Conservation (phyloP, 2,329 filamentous ascomycete genomes). For the Pseudogymnoascus sp. region DNA sequence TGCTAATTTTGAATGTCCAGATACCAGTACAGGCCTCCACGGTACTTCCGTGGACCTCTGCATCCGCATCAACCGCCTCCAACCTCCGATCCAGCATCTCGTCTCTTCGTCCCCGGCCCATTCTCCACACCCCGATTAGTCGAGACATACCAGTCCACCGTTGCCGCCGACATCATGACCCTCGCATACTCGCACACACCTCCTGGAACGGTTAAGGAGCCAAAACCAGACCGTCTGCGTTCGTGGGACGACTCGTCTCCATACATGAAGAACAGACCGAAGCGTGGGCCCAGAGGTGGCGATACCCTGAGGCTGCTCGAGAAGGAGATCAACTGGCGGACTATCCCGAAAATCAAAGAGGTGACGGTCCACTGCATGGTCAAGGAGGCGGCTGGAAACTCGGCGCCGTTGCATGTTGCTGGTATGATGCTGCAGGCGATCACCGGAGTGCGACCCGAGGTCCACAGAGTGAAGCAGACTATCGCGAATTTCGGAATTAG, state of each 20-base stretch:
- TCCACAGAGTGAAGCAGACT: conserved; percentile 61
- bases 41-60: conserved; percentile 87
- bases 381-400: conserved; percentile 58
- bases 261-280: conserved; percentile 85
- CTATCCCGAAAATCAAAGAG: conserved; percentile 72
- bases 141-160: conserved; percentile 81
- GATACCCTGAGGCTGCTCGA: conserved; percentile 65
- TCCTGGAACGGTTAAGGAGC: conserved; percentile 58
- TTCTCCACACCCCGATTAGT: conserved; percentile 81
- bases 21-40: conserved; percentile 91
- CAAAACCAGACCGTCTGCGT: conserved; percentile 59
- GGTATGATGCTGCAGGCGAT: conserved; percentile 81
- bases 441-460: conserved; percentile 62
- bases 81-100: conserved; percentile 76
- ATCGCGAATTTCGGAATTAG: conserved; percentile 70
- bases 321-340: conserved; percentile 67
- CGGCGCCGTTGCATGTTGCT: conserved; percentile 69
- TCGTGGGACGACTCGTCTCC: conserved; percentile 85
- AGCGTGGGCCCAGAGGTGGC: conserved; percentile 74
- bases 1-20: conserved; percentile 37
- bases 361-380: conserved; percentile 76
- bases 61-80: conserved; percentile 89
- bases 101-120: conserved; percentile 81
- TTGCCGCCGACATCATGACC: conserved; percentile 80
- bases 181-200: conserved; percentile 80